Percentiles rank a stretch among this genome's conserved stretches.
Conservation (phyloP, 2,329 filamentous ascomycete species). For the Sporothrix euskadiensis region DNA sequence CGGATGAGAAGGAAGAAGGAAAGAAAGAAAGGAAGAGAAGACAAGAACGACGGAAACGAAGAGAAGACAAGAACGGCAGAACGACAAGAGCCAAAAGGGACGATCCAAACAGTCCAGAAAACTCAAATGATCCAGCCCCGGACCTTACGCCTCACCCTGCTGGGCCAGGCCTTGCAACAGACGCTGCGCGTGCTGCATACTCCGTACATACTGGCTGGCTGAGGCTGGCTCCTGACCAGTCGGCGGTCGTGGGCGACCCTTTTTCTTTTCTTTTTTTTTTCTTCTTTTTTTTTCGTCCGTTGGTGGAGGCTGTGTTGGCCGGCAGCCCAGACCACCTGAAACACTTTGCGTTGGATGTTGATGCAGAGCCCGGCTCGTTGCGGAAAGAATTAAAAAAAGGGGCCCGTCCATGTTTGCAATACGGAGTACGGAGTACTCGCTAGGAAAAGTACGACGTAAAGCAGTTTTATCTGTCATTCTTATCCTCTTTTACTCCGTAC, state of each 20-base stretch:
- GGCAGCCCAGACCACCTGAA: constrained; percentile 27
- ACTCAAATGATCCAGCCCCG: not conserved
- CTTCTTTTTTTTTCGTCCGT: no score
- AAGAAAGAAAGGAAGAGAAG: constrained; percentile 27
- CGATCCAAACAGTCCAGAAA: not conserved
- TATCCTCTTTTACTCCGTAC: not conserved
- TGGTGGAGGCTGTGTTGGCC: constrained; percentile 29
- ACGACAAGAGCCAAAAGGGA: not conserved
- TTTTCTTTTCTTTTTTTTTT: not conserved
- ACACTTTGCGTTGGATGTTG: constrained; percentile 30
- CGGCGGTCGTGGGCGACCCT: not conserved
- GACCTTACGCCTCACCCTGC: constrained; percentile 18
- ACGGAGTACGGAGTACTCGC: not conserved
- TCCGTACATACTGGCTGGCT: not conserved
- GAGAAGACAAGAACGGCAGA: constrained; percentile 23
- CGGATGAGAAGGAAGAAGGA: constrained; percentile 32
- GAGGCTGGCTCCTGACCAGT: constrained; percentile 10
- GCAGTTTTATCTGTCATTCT: not conserved
- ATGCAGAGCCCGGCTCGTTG: constrained; percentile 1
- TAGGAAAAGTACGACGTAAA: not conserved
- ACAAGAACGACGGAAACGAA: constrained; percentile 28
- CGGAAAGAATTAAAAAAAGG: not conserved
- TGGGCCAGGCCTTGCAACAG: not conserved
- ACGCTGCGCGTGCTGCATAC: not conserved
- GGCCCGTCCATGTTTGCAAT: constrained; percentile 7